A percentile compares a stretch with the other conserved stretches of the same genome.
Evolutionary conservation across 2,329 filamentous ascomycete genomes (phyloP).

Genomic region (Ascomycota sp.): DNA sequence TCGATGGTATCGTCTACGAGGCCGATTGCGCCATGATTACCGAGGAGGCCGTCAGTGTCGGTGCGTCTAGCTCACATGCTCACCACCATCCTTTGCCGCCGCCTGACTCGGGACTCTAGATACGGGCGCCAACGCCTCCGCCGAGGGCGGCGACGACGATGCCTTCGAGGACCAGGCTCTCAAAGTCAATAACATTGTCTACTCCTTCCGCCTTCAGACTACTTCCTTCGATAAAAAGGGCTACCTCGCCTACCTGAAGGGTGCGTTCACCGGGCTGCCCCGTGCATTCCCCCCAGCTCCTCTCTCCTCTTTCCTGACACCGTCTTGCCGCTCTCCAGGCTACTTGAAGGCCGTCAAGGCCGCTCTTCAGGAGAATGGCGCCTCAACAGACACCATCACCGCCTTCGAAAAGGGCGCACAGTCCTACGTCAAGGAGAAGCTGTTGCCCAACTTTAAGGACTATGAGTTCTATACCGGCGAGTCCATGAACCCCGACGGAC

Average conservation of each 20-base stretch:
- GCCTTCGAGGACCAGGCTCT: slow-evolving; percentile 46
- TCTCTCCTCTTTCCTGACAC: slow-evolving; percentile 1
- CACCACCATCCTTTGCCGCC: too few species aligned
- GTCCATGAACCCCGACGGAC: slow-evolving; percentile 82
- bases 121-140: slow-evolving; percentile 90
- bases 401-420: slow-evolving; percentile 62
- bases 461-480: slow-evolving; percentile 88
- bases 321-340: slow-evolving; percentile 24
- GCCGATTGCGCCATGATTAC: slow-evolving; percentile 82
- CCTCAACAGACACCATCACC: slow-evolving; percentile 44
- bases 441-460: slow-evolving; percentile 78
- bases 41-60: slow-evolving; percentile 51
- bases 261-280: slow-evolving; percentile 24
- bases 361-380: slow-evolving; percentile 40
- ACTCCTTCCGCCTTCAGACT: slow-evolving; percentile 73
- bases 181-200: slow-evolving; percentile 81
- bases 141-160: slow-evolving; percentile 71
- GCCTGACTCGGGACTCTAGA: too few species aligned
- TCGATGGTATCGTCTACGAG: slow-evolving; percentile 71
- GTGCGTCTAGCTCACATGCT: too few species aligned
- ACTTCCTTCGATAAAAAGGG: slow-evolving; percentile 73
- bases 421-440: slow-evolving; percentile 60
- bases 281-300: neutral
- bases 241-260: slow-evolving; percentile 70
- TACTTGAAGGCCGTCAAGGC: slow-evolving; percentile 87